These are phyloP conservation scores for Ganoderma multipileum DNA, from an alignment of 1,284 basidiomycete genomes.

Conservation along the genomic window DNA sequence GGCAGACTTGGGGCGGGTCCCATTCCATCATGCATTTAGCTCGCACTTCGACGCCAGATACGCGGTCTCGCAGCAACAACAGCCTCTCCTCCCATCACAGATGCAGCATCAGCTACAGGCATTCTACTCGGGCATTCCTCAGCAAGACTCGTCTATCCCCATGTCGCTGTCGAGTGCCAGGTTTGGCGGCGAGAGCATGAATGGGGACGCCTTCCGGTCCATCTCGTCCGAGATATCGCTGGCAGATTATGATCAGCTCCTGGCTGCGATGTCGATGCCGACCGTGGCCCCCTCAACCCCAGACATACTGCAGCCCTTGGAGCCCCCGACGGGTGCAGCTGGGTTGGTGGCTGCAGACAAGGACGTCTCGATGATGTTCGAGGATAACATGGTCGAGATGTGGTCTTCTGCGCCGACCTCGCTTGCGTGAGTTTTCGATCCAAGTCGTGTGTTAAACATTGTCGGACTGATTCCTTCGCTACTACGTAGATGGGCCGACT, in stretches of 20 bases:
- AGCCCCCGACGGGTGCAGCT: neutral
- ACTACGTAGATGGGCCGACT: slow-evolving; percentile 20
- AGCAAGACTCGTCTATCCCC: neutral
- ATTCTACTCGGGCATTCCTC: neutral
- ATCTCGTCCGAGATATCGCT: slow-evolving; percentile 3
- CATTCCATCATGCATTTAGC: slow-evolving; percentile 24
- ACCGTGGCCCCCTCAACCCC: neutral
- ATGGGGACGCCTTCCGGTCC: neutral
- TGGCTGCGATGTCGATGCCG: slow-evolving; percentile 11
- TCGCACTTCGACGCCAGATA: slow-evolving; percentile 5
- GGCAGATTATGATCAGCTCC: slow-evolving; percentile 13
- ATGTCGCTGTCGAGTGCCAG: neutral
- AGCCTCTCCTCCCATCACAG: neutral
- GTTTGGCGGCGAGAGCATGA: neutral
- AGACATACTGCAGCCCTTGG: no score
- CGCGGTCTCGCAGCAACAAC: neutral
- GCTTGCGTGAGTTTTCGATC: slow-evolving; percentile 12
- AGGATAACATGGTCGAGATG: slow-evolving; percentile 21
- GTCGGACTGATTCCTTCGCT: neutral
- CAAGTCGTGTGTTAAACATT: neutral
- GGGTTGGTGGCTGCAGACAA: neutral
- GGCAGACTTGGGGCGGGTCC: slow-evolving; percentile 25
- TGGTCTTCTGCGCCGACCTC: slow-evolving; percentile 17
- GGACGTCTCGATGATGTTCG: slow-evolving; percentile 13
- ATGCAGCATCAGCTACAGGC: slow-evolving; percentile 1